Evolutionary conservation across 23 red algal species (phyloP), one percentile per base, ranked within the genome.

Genomic region (Gracilaria gracilis): DNA sequence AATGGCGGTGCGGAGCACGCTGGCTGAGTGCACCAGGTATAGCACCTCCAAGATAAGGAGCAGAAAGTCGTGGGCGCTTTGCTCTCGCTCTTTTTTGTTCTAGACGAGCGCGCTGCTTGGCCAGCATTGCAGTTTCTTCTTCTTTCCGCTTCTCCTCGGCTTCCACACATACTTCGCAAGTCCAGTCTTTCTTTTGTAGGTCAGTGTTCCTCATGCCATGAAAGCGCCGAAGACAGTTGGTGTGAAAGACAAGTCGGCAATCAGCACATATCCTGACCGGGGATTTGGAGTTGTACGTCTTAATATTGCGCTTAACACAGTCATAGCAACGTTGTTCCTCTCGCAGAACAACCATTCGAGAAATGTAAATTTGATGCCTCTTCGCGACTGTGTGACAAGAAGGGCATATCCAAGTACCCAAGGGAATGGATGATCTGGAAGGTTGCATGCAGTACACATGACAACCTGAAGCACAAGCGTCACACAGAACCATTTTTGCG

Each of bases 371-470:
- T 9, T 11, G 31, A 20, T 36, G 64, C 64, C 27, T 37, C 31
- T 37, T 34, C 0, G 64, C 64, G 32, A 37, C 64, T 31, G 32
- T 37, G 32, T 69, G 64, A 14, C 64, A 69, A 6, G 9, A 14
- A 6, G 64, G 31, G 14, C 64, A 69, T 24, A 36, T 5, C 64
- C 64, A 69, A 5, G 64, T 24, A 24, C 64, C 64, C 29, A 69
- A 24, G 32, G 64, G 64, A 4, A 36, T 19, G 29, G 64, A 69
- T 32, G 64, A 16, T 23, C 64, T 31, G 32, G 64, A 12, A 23
- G 64, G 64, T 5, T 32, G 64, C 64, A 69, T 69, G 64, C 64
- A 69, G 64, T 36, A 69, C 23, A 37, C 27, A 24, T 69, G 64
- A 14, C 64, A 69, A 24, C 28, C 64, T 23, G 64, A 23, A 24